Base-by-base conservation (phyloP, 148 eudicot species). In the Rheum nobile region DNA sequence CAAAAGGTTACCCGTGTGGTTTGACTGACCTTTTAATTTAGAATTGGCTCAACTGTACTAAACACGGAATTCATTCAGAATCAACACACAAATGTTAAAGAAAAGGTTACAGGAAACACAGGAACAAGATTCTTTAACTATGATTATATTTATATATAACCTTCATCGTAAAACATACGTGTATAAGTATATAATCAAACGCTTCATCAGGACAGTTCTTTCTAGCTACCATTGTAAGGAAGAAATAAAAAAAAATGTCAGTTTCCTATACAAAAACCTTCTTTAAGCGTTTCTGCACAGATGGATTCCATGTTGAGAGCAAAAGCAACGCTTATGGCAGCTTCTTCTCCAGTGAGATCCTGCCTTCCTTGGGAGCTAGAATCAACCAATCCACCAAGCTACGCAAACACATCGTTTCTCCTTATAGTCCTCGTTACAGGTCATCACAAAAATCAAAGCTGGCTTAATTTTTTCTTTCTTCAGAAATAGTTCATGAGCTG, bases 291-390 rank as follows among this genome's bases (percentile, higher is more conserved):
- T 90, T 87, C 76, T 85, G 84, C 76, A 76, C 86, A 22, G 89
- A 93, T 8, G 92, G 87, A 43, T 73, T 86, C 32, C 84, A 74
- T 37, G 67, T 77, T 29, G 80, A 75, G 44, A 79, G 65, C 1
- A 67, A 63, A 71, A 39, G 19, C 46, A 79, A 82, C 74, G 6
- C 39, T 41, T 81, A 88, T 38, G 82, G 82, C 10, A 80, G 85
- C 52, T 81, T 87, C 75, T 89, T 88, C 80, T 85, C 96, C 19
- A 83, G 80, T 50, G 89, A 93, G 65, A 83, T 85, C 17, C 78
- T 93, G 50, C 98, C 97, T 13, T 87, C 97, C 34, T 93, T 93
- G 17, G 98, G 98, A 69, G 94, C 97, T 74, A 79, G 87, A 75
- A 85, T 86, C 79, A 89, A 89, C 72, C 88, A 80, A 47, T 38